These are phyloP conservation scores for Wickerhamomyces chaumierensis DNA, from an alignment of 805 yeast genomes.

Conservation along the genomic window DNA sequence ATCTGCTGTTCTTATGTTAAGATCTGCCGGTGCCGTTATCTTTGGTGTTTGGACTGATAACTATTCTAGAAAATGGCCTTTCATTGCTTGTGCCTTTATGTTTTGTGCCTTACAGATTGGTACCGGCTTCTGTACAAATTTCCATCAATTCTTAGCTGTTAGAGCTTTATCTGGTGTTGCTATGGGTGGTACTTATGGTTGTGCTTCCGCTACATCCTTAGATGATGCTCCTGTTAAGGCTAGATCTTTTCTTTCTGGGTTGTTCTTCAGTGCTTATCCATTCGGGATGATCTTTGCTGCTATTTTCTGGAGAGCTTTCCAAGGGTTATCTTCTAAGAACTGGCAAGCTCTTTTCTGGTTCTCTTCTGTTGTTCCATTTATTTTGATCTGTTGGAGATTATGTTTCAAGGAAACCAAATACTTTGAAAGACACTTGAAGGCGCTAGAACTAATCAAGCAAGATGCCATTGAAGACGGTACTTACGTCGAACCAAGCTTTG, in stretches of 20 bases:
- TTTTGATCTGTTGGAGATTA: conserved; percentile 47
- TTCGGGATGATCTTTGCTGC: conserved; percentile 57
- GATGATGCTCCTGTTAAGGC: conserved; percentile 56
- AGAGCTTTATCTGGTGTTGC: conserved; percentile 50
- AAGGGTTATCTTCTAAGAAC: conserved; percentile 30
- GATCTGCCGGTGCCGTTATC: conserved; percentile 59
- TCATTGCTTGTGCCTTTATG: conserved; percentile 37
- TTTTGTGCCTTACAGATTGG: conserved; percentile 51
- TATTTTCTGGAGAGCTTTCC: conserved; percentile 52
- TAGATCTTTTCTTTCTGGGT: conserved; percentile 53
- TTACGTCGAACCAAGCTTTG: conserved; percentile 17
- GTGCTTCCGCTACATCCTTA: conserved; percentile 34
- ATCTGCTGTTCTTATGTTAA: conserved; percentile 59
- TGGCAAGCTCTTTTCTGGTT: conserved; percentile 74
- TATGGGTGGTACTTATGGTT: conserved; percentile 41
- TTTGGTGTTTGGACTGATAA: conserved; percentile 56
- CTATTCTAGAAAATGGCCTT: conserved; percentile 62
- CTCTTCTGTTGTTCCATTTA: conserved; percentile 49
- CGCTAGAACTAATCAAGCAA: conserved; percentile 15
- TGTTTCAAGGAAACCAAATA: conserved; percentile 49
- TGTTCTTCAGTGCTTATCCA: conserved; percentile 49
- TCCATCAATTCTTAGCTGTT: conserved; percentile 47
- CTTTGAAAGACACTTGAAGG: conserved; percentile 25
- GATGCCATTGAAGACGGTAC: conserved; percentile 20
- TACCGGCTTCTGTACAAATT: conserved; percentile 48